phyloP scores from a whole-genome alignment of 108 stramenopile genomes.

The Stephanodiscus minutulus region DNA sequence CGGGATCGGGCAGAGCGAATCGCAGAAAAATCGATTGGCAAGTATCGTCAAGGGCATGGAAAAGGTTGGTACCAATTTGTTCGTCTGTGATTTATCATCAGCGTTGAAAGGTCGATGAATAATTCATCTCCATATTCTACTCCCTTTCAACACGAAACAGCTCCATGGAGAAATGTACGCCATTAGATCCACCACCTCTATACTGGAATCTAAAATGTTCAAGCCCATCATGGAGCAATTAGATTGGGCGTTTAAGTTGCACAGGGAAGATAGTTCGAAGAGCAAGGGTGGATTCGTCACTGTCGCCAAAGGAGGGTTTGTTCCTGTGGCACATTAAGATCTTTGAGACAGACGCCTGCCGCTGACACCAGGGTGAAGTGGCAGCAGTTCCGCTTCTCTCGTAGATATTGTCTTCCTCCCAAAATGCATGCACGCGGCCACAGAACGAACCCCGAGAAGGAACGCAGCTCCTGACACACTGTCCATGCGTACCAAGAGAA shows the following conservation, averaged over 20 bases:
- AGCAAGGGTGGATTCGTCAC: conserved; percentile 79
- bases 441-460: too few relatives aligned
- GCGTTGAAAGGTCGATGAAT: background rate
- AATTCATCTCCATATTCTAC: too few relatives aligned
- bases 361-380: too few relatives aligned
- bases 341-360: too few relatives aligned
- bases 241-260: conserved; percentile 85
- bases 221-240: conserved; percentile 90
- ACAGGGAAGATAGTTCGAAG: conserved; percentile 66
- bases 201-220: conserved; percentile 68
- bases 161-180: conserved; percentile 61
- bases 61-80: conserved; percentile 20
- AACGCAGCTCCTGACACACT: too few relatives aligned
- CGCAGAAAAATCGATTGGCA: conserved; percentile 51
- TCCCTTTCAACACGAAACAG: background rate
- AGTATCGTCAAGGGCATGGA: conserved; percentile 83
- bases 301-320: conserved; percentile 49
- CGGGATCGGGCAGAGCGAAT: conserved; percentile 34
- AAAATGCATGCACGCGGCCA: too few relatives aligned
- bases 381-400: too few relatives aligned
- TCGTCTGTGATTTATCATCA: background rate
- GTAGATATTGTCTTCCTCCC: too few relatives aligned
- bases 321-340: conserved; percentile 23
- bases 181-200: conserved; percentile 55
- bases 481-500: too few relatives aligned